Evolutionary conservation across 2,329 filamentous ascomycete genomes (phyloP).

Genomic region (Neurospora crassa): DNA sequence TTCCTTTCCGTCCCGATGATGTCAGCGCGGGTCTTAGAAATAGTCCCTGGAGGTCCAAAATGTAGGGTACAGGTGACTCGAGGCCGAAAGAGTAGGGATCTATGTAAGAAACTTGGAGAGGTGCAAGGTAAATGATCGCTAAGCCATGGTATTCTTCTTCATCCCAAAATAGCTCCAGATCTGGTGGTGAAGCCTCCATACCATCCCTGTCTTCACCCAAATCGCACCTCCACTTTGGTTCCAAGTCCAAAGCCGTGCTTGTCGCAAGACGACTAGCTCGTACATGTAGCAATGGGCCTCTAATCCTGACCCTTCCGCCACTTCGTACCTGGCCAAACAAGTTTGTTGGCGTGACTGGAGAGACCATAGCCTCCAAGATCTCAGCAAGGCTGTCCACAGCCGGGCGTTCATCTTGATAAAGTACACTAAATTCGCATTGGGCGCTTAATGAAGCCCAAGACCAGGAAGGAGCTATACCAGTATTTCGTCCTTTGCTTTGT

Average conservation of each 20-base stretch:
- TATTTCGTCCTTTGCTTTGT: neutral
- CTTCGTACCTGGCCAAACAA: neutral
- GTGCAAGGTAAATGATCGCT: neutral
- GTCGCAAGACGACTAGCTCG: no score
- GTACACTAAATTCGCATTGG: no score
- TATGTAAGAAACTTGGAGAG: no score
- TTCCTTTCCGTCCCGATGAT: neutral
- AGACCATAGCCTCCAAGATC: neutral
- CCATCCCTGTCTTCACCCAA: no score
- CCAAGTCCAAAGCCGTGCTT: no score
- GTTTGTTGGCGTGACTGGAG: accelerated
- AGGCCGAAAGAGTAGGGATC: no score
- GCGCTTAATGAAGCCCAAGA: neutral
- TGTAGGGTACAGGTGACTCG: no score
- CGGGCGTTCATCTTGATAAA: no score
- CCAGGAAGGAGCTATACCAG: neutral
- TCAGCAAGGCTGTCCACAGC: neutral
- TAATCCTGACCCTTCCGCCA: neutral
- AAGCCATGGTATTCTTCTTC: neutral
- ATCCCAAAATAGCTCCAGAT: neutral
- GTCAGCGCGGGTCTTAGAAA: neutral
- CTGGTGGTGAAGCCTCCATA: no score
- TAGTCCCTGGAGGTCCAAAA: no score
- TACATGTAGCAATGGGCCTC: neutral
- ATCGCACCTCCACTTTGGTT: no score